Conservation (phyloP, 805 yeast species). For the Metschnikowia shivogae region DNA sequence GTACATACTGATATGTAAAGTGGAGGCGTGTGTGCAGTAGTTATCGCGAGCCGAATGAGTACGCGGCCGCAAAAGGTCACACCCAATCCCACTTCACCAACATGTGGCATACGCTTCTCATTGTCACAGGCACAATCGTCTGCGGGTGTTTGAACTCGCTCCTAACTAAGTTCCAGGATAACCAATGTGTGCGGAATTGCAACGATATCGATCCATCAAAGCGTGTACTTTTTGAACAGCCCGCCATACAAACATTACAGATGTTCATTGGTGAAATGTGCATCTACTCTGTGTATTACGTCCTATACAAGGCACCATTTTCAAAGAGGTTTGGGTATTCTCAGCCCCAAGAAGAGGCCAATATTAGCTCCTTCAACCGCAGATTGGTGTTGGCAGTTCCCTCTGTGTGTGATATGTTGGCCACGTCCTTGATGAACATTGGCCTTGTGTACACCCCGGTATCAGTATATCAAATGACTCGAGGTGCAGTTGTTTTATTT, state of each 20-base stretch:
- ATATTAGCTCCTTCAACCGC: slow-evolving; percentile 12
- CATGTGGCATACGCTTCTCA: slow-evolving; percentile 14
- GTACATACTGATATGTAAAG: neutral
- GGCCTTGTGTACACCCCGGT: slow-evolving; percentile 74
- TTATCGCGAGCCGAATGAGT: slow-evolving; percentile 3
- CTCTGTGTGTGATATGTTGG: slow-evolving; percentile 65
- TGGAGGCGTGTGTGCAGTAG: neutral
- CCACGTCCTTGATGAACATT: slow-evolving; percentile 72
- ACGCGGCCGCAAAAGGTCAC: slow-evolving; percentile 2
- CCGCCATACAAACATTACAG: slow-evolving; percentile 73
- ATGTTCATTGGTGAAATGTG: slow-evolving; percentile 74
- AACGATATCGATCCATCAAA: slow-evolving; percentile 37
- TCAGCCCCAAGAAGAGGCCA: slow-evolving; percentile 4
- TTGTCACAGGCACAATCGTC: slow-evolving; percentile 50
- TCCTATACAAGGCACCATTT: slow-evolving; percentile 21
- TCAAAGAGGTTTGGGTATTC: slow-evolving; percentile 11
- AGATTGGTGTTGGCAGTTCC: slow-evolving; percentile 46
- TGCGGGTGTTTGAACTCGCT: slow-evolving; percentile 74
- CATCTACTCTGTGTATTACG: slow-evolving; percentile 41
- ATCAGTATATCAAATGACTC: slow-evolving; percentile 79
- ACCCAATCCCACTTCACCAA: neutral
- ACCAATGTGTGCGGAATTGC: slow-evolving; percentile 63
- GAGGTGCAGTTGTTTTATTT: slow-evolving; percentile 72
- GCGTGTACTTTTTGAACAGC: slow-evolving; percentile 63
- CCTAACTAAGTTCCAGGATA: slow-evolving; percentile 71